Percentiles rank a stretch among this genome's conserved stretches.
Conservation (phyloP, 2,329 filamentous ascomycete genomes). For the Sarocladium kiliense region DNA sequence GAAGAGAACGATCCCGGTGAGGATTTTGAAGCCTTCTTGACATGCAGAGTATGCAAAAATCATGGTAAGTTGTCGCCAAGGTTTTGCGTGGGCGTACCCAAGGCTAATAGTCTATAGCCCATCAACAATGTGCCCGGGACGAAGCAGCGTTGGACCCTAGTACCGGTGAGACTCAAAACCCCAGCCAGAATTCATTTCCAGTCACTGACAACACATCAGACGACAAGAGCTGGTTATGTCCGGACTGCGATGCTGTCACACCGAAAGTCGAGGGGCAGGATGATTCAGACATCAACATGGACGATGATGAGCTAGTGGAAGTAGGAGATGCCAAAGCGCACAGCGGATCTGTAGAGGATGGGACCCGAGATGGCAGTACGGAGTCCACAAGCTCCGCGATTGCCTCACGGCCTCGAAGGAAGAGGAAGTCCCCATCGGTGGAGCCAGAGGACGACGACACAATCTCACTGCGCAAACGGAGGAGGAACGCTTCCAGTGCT, state of each 20-base stretch:
- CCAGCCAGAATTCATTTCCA: no score
- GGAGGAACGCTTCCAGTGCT: conserved; percentile 42
- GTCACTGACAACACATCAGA: conserved; percentile 24
- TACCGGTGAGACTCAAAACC: conserved; percentile 29
- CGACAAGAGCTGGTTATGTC: conserved; percentile 45
- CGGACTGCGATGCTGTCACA: conserved; percentile 36
- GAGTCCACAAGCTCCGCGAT: background rate
- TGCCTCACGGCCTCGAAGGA: conserved; percentile 58
- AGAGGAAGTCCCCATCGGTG: conserved; percentile 74
- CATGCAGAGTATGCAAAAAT: conserved; percentile 73
- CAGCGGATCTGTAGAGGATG: conserved; percentile 42
- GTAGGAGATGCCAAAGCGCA: background rate
- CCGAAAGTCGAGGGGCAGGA: conserved; percentile 26
- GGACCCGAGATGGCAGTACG: conserved; percentile 39
- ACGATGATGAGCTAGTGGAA: conserved; percentile 10
- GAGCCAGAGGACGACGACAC: conserved; percentile 53
- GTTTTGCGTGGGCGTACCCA: conserved; percentile 15
- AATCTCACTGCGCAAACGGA: conserved; percentile 48
- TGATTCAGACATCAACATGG: conserved; percentile 19
- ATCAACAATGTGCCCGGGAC: conserved; percentile 82
- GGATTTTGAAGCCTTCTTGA: conserved; percentile 73
- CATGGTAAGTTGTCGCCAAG: conserved; percentile 58
- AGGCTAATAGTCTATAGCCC: conserved; percentile 59
- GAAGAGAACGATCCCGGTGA: conserved; percentile 79
- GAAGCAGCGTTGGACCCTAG: conserved; percentile 36